Evolutionary conservation across 345 rosid species (phyloP).

Genomic region (Pelargonium nanum): DNA sequence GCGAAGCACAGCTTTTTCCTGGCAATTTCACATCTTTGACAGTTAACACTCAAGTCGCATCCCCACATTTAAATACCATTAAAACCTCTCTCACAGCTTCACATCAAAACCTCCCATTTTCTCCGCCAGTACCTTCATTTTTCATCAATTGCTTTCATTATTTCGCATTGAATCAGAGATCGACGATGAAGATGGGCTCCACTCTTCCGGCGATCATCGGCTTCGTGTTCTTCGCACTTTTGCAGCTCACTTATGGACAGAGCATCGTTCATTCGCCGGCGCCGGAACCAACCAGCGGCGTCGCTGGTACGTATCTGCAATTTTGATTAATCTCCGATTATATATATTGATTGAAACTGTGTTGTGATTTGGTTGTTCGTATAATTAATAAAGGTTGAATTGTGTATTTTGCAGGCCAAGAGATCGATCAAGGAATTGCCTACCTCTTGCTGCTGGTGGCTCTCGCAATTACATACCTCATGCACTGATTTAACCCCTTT

Average conservation of each 20-base stretch:
- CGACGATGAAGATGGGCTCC: slow-evolving; percentile 17
- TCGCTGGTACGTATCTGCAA: slow-evolving; percentile 20
- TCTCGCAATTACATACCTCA: slow-evolving; percentile 15
- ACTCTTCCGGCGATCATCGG: slow-evolving; percentile 15
- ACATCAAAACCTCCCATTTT: not conserved
- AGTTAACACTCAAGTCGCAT: no score
- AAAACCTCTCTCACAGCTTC: no score
- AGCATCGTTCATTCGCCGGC: slow-evolving; percentile 27
- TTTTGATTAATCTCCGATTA: not conserved
- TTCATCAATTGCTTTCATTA: not conserved
- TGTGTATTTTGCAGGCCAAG: slow-evolving; percentile 14
- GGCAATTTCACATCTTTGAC: not conserved
- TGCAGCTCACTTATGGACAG: slow-evolving; percentile 31
- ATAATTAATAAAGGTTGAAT: not conserved
- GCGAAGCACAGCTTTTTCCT: not conserved
- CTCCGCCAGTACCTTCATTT: not conserved
- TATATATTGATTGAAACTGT: not conserved
- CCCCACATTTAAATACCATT: no score
- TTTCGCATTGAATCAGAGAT: not conserved
- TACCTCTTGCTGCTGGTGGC: slow-evolving; percentile 16
- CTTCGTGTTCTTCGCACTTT: slow-evolving; percentile 24
- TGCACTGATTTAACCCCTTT: slow-evolving; percentile 13
- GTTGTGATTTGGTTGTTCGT: not conserved
- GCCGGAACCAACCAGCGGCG: slow-evolving; percentile 30
- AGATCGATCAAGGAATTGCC: slow-evolving; percentile 27